Evolutionary conservation across 2,329 filamentous ascomycete species (phyloP).

Genomic region (Aureobasidium sp.): DNA sequence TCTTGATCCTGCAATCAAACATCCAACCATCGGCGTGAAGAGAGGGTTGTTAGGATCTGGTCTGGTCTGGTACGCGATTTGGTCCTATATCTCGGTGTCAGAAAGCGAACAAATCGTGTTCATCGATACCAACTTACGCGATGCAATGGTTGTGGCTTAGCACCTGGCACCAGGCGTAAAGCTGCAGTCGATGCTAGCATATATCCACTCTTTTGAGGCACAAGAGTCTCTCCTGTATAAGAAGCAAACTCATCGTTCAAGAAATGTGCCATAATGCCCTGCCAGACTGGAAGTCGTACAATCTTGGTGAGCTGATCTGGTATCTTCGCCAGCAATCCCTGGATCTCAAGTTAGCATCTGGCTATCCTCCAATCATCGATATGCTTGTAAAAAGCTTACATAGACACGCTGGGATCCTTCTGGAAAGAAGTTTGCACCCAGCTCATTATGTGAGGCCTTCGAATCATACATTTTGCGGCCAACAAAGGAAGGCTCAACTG

Average conservation of each 20-base stretch:
- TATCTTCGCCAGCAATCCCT: neutral
- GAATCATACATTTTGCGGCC: neutral
- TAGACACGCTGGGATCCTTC: neutral
- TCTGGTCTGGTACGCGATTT: neutral
- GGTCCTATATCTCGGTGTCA: neutral
- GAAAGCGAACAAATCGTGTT: neutral
- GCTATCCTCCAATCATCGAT: too few relatives aligned
- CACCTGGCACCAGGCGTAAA: neutral
- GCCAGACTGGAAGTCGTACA: neutral
- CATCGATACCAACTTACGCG: neutral
- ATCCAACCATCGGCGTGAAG: neutral
- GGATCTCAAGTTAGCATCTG: neutral
- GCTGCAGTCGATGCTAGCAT: constrained; percentile 2
- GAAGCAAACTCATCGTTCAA: constrained; percentile 4
- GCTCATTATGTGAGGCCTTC: neutral
- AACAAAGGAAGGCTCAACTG: neutral
- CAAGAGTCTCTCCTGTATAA: neutral
- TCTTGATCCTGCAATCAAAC: neutral
- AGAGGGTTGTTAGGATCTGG: neutral
- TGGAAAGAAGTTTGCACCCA: neutral
- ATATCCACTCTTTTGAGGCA: neutral
- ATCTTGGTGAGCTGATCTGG: neutral
- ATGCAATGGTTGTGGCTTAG: neutral
- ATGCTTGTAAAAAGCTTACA: neutral
- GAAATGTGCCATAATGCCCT: neutral